These are phyloP conservation scores for Fusarium sp. DNA, from an alignment of 2,329 filamentous ascomycete genomes.

Conservation along the genomic window DNA sequence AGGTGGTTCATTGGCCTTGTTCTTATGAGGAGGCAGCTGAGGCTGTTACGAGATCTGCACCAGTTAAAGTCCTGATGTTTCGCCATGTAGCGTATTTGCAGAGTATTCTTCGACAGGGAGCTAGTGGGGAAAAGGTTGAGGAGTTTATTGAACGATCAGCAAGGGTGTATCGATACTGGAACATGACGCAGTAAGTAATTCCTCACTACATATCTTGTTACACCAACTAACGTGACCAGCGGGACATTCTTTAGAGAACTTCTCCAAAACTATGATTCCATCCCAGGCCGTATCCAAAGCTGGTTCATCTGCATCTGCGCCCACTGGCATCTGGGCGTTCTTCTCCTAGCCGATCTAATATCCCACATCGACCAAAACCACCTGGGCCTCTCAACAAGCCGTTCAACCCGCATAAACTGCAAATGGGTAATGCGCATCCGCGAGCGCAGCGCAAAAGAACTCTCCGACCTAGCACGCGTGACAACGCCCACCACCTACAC, in stretches of 20 bases:
- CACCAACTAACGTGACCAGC: background rate
- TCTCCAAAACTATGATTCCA: constrained; percentile 60
- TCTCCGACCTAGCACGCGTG: constrained; percentile 63
- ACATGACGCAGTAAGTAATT: constrained; percentile 58
- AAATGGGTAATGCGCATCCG: constrained; percentile 58
- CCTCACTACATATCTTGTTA: fast-evolving
- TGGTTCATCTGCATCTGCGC: constrained; percentile 70
- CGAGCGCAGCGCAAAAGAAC: constrained; percentile 58
- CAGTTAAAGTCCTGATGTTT: constrained; percentile 70
- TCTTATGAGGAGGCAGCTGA: constrained; percentile 63
- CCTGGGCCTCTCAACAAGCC: constrained; percentile 40
- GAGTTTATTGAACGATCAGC: constrained; percentile 61
- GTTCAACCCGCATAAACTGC: constrained; percentile 43
- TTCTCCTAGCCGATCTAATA: constrained; percentile 68
- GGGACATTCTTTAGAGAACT: constrained; percentile 65
- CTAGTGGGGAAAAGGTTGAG: constrained; percentile 57
- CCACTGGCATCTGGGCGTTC: constrained; percentile 69
- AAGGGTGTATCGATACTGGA: constrained; percentile 67
- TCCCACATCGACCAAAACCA: constrained; percentile 60
- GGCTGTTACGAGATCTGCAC: constrained; percentile 64
- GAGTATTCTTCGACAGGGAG: constrained; percentile 59
- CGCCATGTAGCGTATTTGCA: constrained; percentile 67
- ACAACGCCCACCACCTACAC: constrained; percentile 52
- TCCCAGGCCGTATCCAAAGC: constrained; percentile 66
- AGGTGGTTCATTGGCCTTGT: constrained; percentile 63